phyloP scores from a whole-genome alignment of 345 rosid genomes.

The Gossypium longicalyx region DNA sequence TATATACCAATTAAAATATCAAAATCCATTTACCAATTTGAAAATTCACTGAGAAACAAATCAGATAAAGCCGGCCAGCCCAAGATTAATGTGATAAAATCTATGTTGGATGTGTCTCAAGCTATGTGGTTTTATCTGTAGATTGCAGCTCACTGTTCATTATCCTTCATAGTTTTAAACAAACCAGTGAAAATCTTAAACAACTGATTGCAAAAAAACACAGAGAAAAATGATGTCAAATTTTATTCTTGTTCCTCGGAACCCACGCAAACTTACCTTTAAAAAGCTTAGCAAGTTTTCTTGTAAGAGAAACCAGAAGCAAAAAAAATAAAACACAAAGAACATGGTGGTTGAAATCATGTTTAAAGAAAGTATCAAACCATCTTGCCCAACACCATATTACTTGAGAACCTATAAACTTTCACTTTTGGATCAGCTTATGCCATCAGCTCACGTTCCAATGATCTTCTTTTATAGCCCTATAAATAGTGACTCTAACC shows the following conservation, averaged over 20 bases:
- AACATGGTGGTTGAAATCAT: slow-evolving; percentile 7
- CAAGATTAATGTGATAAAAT: not conserved
- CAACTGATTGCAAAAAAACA: not conserved
- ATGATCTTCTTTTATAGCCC: slow-evolving; percentile 25
- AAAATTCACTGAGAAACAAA: not conserved
- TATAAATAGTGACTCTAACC: not conserved
- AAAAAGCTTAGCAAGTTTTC: not conserved
- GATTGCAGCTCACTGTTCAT: no score
- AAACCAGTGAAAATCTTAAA: not conserved
- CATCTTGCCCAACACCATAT: slow-evolving; percentile 19
- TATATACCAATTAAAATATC: no score
- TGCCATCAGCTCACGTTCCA: slow-evolving; percentile 21
- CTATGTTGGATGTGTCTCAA: not conserved
- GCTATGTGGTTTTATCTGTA: not conserved
- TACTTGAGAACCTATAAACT: slow-evolving; percentile 16
- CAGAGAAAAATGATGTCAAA: not conserved
- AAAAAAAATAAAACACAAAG: not conserved
- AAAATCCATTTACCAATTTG: no score
- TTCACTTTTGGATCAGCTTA: slow-evolving; percentile 20
- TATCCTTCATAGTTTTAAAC: not conserved
- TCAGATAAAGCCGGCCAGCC: not conserved
- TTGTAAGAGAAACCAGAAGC: not conserved
- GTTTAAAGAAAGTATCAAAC: slow-evolving; percentile 12
- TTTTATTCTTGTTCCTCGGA: not conserved
- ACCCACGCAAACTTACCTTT: not conserved